phyloP scores from a whole-genome alignment of 495 filamentous ascomycete genomes.

The Aspergillus haitiensis region DNA sequence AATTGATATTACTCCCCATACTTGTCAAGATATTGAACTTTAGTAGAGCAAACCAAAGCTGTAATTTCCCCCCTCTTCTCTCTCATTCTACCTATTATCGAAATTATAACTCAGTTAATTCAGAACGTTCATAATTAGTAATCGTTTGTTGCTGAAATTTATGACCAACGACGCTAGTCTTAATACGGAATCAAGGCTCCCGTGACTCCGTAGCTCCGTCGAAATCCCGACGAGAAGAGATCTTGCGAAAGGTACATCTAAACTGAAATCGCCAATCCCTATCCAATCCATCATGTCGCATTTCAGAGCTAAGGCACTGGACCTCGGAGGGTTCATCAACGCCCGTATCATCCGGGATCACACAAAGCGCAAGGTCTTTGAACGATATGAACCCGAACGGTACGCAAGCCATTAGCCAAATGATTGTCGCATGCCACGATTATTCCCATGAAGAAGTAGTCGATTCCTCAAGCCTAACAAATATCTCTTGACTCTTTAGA shows the following conservation, averaged over 20 bases:
- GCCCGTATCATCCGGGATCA: conserved; percentile 83
- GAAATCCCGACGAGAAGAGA: conserved; percentile 10
- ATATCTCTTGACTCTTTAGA: conserved; percentile 44
- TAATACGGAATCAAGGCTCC: conserved; percentile 31
- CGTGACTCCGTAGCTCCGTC: conserved; percentile 27
- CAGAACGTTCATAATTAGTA: too few species aligned
- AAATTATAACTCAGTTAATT: too few species aligned
- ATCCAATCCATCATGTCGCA: conserved; percentile 59
- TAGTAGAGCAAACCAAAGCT: too few species aligned
- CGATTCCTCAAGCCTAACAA: conserved; percentile 7
- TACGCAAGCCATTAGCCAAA: conserved; percentile 32
- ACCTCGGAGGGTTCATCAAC: conserved; percentile 84
- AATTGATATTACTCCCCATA: too few species aligned
- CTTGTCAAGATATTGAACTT: too few species aligned
- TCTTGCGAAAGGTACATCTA: background rate
- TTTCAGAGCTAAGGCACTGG: conserved; percentile 83
- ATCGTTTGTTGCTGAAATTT: background rate
- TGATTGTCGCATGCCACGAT: background rate
- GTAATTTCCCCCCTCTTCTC: too few species aligned
- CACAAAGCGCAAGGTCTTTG: conserved; percentile 91
- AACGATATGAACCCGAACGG: conserved; percentile 81
- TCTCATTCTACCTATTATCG: too few species aligned
- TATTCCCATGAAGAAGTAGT: background rate
- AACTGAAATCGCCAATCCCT: background rate
- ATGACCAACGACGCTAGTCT: conserved; percentile 32